Evolutionary conservation across 345 rosid species (phyloP), one percentile per base, ranked within the genome.

Genomic region (Dipteronia dyeriana): DNA sequence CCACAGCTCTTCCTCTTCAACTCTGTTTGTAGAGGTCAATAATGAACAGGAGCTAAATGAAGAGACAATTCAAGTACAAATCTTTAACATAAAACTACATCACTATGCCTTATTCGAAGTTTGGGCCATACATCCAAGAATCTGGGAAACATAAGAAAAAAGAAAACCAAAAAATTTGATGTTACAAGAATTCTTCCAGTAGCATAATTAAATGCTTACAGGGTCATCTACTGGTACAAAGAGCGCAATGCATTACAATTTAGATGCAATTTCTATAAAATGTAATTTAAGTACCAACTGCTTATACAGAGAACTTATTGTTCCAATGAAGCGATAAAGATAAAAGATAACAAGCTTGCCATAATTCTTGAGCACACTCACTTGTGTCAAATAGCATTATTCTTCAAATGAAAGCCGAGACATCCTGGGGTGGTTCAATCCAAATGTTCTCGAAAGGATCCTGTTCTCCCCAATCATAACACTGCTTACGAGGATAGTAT

Each of bases 401-500:
- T 26, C 63, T 79, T 81, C 87, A 85, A 39, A 74, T 29, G 77
- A 82, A 78, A n/a, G 78, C 54, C 22, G 87, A 80, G 53, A 81
- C 31, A 66, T 78, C 85, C 72, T 84, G 77, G 12, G 93, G 93
- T 29, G 90, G 91, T 80, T 89, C 86, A 25, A 89, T 90, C 93
- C 93, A 90, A 34, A 88, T 86, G 79, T 81, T 85, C 83, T 82
- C 90, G 63, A 84, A 88, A 1, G 91, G 88, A 53, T 83, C 88
- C 77, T 85, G 87, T 78, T 90, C 91, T 65, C 90, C 91, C 91
- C 93, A 90, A 64, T 90, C 90, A 75, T 88, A 67, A 60, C 82
- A 78, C 84, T 85, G 89, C 82, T 90, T 90, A 10, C 89, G 84
- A 45, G 93, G 93, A 79, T 85, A 89, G 86, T 87, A 89, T 76